A percentile compares a stretch with the other conserved stretches of the same genome.
phyloP scores from a whole-genome alignment of 1,284 basidiomycete species.

The Golubevia pallescens region DNA sequence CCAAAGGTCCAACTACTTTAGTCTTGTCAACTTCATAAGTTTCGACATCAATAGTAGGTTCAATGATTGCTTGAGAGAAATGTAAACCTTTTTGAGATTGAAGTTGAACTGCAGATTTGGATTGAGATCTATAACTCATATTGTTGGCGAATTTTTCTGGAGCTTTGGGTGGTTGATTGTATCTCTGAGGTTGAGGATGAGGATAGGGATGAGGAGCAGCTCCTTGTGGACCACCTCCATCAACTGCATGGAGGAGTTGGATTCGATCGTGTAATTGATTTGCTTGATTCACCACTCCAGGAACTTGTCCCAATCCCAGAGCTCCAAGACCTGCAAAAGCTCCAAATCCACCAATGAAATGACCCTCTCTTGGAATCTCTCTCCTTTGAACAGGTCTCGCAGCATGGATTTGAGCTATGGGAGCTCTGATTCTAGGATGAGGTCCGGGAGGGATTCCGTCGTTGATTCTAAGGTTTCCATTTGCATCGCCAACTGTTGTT shows the following conservation, averaged over 20 bases:
- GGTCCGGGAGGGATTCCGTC: constrained; percentile 24
- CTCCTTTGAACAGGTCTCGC: not conserved
- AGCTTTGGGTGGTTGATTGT: too few species aligned
- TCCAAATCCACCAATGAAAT: not conserved
- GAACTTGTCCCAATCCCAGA: too few species aligned
- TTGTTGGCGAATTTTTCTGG: too few species aligned
- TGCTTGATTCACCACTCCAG: too few species aligned
- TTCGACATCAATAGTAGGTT: constrained; percentile 54
- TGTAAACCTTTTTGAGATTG: not conserved
- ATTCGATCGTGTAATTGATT: too few species aligned
- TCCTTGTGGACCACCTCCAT: too few species aligned
- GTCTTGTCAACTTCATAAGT: constrained; percentile 38
- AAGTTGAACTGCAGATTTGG: too few species aligned
- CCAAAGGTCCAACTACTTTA: constrained; percentile 23
- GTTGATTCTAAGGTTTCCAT: constrained; percentile 15
- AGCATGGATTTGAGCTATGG: too few species aligned
- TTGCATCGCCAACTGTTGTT: constrained; percentile 19
- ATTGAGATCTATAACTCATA: too few species aligned
- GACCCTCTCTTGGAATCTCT: not conserved
- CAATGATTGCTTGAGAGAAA: constrained; percentile 38
- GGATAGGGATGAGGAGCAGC: too few species aligned
- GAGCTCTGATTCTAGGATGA: constrained; percentile 7
- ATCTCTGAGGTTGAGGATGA: too few species aligned
- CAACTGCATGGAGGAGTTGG: too few species aligned
- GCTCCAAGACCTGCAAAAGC: not conserved